These are phyloP conservation scores for Calvatia gigantea DNA, from an alignment of 768 basidiomycete genomes.

Conservation along the genomic window DNA sequence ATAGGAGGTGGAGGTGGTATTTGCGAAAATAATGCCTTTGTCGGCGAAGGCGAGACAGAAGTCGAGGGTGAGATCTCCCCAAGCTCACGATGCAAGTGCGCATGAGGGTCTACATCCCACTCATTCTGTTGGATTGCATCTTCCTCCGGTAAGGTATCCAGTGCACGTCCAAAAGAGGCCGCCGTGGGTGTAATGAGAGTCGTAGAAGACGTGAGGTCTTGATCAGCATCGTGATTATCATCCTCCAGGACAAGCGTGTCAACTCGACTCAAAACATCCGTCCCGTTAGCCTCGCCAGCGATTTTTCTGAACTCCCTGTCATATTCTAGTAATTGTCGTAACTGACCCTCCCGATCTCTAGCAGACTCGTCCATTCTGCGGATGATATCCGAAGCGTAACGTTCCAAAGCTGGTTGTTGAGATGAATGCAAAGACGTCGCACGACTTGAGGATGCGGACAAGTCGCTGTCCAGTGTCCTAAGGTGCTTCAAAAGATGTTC, in stretches of 20 bases:
- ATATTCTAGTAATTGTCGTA: constrained; percentile 71
- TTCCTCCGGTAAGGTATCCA: constrained; percentile 8
- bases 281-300: constrained; percentile 73
- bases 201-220: constrained; percentile 33
- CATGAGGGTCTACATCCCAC: constrained; percentile 12
- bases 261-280: constrained; percentile 64
- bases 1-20: constrained; percentile 41
- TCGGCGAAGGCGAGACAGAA: constrained; percentile 31
- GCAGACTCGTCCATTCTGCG: constrained; percentile 71
- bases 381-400: constrained; percentile 71
- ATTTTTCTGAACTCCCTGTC: constrained; percentile 81
- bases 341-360: constrained; percentile 76
- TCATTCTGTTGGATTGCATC: constrained; percentile 3
- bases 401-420: constrained; percentile 54
- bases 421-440: constrained; percentile 15
- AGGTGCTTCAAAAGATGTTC: constrained; percentile 75
- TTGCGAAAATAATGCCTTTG: constrained; percentile 51
- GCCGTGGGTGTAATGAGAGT: constrained; percentile 7
- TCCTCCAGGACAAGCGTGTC: constrained; percentile 49
- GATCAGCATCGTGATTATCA: constrained; percentile 44
- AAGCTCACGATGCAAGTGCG: constrained; percentile 5
- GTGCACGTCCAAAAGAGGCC: neutral
- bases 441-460: neutral
- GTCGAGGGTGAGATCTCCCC: constrained; percentile 6
- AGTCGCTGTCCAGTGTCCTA: constrained; percentile 62